Base-by-base conservation (phyloP, 352 stramenopile genomes). In the Phytophthora citrophthora region DNA sequence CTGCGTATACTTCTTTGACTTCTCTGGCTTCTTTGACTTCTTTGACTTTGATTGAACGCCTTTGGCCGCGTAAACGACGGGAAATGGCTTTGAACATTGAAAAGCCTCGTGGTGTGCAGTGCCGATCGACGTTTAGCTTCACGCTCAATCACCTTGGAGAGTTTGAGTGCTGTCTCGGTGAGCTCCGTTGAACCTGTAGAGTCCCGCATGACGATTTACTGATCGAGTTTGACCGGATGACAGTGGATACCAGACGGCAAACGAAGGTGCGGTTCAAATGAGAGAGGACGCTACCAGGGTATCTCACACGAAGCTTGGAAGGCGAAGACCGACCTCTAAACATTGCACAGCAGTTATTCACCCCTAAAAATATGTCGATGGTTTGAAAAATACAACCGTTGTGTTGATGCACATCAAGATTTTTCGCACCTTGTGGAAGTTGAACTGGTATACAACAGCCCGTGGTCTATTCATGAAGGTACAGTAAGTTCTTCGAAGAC, bases 121-220 rank as follows among this genome's bases (percentile, higher is more conserved):
- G 60, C 65, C 11, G 79, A 86, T 1, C 66, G 62, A 1, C 81
- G 79, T 54, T 84, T 76, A 11, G 75, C 69, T 44, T 90, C 81
- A 4, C 75, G 75, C 46, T 92, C 77, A 41, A 90, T 92, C 24
- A 92, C 81, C 36, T 77, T 67, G 1, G 83, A 90, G 8, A 92
- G 76, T 50, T 77, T 82, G 9, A 90, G 64, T 39, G 81, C 83
- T 18, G 79, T 92, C 11, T 85, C 75, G 8, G 81, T 72, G 13
- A 92, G 72, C 54, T 80, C 74, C 12, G 66, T 47, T 12, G 46
- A 4, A 2, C 27, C 52, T 43, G 11, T n/a, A 39, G 44, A 54
- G n/a, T 24, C 51, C 44, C 24, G 29, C 49, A 66, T 66, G 58
- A n/a, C 5, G 24, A 55, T 39, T 24, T 54, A 5, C 24, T 52